A percentile compares a stretch with the other conserved stretches of the same genome.
Evolutionary conservation across 805 yeast genomes (phyloP).

Genomic region (Candida silvatica): DNA sequence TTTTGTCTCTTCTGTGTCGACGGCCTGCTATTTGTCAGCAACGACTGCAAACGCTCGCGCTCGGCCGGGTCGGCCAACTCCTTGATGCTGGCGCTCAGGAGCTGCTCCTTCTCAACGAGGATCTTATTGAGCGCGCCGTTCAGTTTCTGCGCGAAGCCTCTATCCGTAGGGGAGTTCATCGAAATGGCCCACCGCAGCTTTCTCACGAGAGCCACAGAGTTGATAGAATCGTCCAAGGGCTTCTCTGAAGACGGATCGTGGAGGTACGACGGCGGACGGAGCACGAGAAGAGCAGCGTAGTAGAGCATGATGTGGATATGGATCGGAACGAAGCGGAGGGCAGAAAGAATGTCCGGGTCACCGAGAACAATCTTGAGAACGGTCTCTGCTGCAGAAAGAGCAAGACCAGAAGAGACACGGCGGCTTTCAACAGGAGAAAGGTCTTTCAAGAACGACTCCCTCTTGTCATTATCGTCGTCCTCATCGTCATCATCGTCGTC

Average conservation of each 20-base stretch:
- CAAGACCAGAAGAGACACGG: constrained; percentile 33
- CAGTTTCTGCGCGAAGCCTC: constrained; percentile 37
- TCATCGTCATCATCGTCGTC: constrained; percentile 9
- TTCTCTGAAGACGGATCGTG: constrained; percentile 11
- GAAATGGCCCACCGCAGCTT: constrained; percentile 33
- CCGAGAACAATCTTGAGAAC: constrained; percentile 49
- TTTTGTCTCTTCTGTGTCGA: constrained; percentile 15
- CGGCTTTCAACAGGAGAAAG: constrained; percentile 19
- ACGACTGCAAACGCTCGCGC: constrained; percentile 7
- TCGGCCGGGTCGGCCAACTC: constrained; percentile 3
- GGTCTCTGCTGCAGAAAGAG: constrained; percentile 54
- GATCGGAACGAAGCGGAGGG: constrained; percentile 58
- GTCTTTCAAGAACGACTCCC: constrained; percentile 10
- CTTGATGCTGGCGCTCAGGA: constrained; percentile 14
- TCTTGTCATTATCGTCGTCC: constrained; percentile 12
- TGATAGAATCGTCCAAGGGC: constrained; percentile 24
- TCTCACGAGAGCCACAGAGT: constrained; percentile 33
- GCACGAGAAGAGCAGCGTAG: constrained; percentile 50
- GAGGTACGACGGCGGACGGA: constrained; percentile 35
- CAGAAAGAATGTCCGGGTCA: constrained; percentile 48
- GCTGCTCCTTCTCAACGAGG: constrained; percentile 17
- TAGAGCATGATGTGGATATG: constrained; percentile 67
- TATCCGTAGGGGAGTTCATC: constrained; percentile 44
- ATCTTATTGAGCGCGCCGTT: constrained; percentile 22
- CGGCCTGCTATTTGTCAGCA: neutral